phyloP scores from a whole-genome alignment of 257 asterid genomes.

The Anisodus acutangulus region DNA sequence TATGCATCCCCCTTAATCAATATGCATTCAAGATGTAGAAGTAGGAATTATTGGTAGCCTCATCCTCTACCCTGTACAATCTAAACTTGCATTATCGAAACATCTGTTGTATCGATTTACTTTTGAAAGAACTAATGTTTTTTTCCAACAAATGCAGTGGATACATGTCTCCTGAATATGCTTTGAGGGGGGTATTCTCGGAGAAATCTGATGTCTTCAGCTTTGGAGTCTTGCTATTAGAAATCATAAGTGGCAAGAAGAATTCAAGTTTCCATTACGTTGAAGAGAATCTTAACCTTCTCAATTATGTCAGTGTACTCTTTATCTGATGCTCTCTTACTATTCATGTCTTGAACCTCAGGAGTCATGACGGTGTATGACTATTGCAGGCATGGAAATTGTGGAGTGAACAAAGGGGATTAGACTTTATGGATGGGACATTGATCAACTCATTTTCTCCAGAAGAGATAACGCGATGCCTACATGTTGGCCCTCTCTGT shows the following conservation, averaged over 20 bases:
- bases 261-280: constrained; percentile 30
- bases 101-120: background rate
- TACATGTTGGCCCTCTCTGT: constrained; percentile 29
- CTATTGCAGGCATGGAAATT: constrained; percentile 33
- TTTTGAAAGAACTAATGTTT: background rate
- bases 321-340: background rate
- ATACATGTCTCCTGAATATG: constrained; percentile 37
- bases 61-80: background rate
- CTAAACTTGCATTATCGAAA: background rate
- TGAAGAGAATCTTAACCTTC: constrained; percentile 30
- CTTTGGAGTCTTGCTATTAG: constrained; percentile 33
- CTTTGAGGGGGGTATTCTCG: constrained; percentile 25
- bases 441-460: background rate
- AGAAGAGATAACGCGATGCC: constrained; percentile 27
- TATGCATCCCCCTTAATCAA: background rate
- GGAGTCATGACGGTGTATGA: background rate
- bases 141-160: constrained; percentile 27
- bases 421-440: constrained; percentile 22
- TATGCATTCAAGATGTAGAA: background rate
- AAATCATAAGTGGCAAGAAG: constrained; percentile 32
- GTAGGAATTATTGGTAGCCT: background rate
- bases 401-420: constrained; percentile 24
- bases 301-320: constrained; percentile 26
- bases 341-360: background rate
- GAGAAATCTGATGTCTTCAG: constrained; percentile 38